A percentile compares a stretch with the other conserved stretches of the same genome.
Evolutionary conservation across 305 asterid genomes (phyloP).

Genomic region (Ajuga reptans): DNA sequence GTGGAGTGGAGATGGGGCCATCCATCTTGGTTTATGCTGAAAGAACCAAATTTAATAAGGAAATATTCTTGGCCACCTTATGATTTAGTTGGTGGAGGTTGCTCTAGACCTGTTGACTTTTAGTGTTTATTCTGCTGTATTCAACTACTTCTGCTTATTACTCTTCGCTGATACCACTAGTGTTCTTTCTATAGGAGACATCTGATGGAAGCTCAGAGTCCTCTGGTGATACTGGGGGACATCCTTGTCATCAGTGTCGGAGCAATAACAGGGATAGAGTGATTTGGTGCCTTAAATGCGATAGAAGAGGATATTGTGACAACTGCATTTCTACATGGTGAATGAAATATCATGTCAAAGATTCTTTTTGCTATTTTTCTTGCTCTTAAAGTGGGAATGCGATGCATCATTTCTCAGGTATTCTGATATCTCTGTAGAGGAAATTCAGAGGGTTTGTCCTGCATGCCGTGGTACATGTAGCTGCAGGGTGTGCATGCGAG

Average conservation of each 20-base stretch:
- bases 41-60: neutral
- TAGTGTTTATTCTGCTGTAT: constrained; percentile 10
- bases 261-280: constrained; percentile 49
- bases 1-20: neutral
- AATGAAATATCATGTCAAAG: constrained; percentile 16
- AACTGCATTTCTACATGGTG: constrained; percentile 88
- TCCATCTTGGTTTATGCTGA: neutral
- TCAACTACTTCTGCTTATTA: constrained; percentile 12
- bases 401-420: constrained; percentile 54
- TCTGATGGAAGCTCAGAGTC: constrained; percentile 70
- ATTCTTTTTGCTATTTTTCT: neutral
- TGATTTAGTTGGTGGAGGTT: neutral
- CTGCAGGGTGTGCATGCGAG: constrained; percentile 85
- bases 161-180: constrained; percentile 5
- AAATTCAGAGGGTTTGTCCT: constrained; percentile 78
- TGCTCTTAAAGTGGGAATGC: constrained; percentile 22
- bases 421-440: constrained; percentile 61
- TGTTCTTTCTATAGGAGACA: constrained; percentile 43
- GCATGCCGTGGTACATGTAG: constrained; percentile 93
- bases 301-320: constrained; percentile 84
- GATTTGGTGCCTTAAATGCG: constrained; percentile 84
- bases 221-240: constrained; percentile 74
- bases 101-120: neutral
- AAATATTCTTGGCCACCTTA: neutral
- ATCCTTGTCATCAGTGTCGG: constrained; percentile 90